A percentile compares a stretch with the other conserved stretches of the same genome.
Conservation (phyloP, 2,329 filamentous ascomycete species). For the Aspergillus piperis region DNA sequence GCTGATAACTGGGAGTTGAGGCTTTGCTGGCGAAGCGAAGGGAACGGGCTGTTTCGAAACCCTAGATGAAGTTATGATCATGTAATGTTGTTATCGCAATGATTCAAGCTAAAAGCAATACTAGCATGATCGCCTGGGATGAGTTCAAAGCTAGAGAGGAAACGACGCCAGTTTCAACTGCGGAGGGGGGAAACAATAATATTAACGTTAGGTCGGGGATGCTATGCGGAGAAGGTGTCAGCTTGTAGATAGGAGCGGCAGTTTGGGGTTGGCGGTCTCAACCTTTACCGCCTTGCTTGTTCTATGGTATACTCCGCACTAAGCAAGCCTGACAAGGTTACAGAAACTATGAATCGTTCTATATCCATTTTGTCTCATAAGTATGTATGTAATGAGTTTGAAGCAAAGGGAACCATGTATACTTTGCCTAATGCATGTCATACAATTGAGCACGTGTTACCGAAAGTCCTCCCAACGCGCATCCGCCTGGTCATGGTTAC, state of each 20-base stretch:
- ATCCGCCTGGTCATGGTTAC: too few species aligned
- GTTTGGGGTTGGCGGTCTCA: neutral
- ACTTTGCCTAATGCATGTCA: too few species aligned
- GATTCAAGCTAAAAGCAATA: conserved; percentile 17
- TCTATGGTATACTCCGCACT: neutral
- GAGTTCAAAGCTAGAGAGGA: neutral
- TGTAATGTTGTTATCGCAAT: conserved; percentile 22
- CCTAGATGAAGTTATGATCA: neutral
- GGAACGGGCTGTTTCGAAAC: neutral
- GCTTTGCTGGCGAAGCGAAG: conserved; percentile 11
- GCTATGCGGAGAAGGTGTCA: neutral
- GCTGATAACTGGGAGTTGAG: conserved; percentile 4
- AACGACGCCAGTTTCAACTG: neutral
- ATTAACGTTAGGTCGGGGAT: neutral
- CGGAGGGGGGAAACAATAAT: neutral
- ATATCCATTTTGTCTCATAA: too few species aligned
- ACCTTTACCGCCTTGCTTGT: neutral
- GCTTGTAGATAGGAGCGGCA: neutral
- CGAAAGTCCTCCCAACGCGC: too few species aligned
- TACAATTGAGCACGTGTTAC: too few species aligned
- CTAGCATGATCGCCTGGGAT: conserved; percentile 27
- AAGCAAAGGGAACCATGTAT: too few species aligned
- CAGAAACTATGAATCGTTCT: too few species aligned
- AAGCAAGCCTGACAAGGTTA: too few species aligned
- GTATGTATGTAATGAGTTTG: too few species aligned